These are phyloP conservation scores for Aspergillus sp. DNA, from an alignment of 2,329 filamentous ascomycete genomes.

Conservation along the genomic window DNA sequence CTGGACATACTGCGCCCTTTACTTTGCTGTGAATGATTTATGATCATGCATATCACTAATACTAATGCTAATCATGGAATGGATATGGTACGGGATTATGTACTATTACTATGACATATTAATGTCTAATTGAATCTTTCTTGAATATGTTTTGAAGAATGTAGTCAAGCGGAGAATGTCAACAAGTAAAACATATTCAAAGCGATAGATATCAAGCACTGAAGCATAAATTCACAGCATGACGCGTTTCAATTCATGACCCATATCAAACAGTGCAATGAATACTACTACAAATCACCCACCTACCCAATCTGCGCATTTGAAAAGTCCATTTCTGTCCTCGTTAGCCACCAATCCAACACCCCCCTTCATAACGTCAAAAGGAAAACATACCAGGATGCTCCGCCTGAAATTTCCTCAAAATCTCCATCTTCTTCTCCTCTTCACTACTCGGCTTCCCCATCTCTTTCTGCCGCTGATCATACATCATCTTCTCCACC, in stretches of 20 bases:
- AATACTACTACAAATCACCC: not conserved
- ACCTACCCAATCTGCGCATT: slow-evolving; percentile 53
- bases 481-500: slow-evolving; percentile 99
- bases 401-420: slow-evolving; percentile 86
- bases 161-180: not conserved
- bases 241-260: slow-evolving; percentile 7
- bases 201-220: not conserved
- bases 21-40: not conserved
- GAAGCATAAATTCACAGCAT: not conserved
- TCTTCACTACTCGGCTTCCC: slow-evolving; percentile 87
- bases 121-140: too few relatives aligned
- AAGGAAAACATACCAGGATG: slow-evolving; percentile 45
- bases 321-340: slow-evolving; percentile 59
- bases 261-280: slow-evolving; percentile 6
- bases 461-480: slow-evolving; percentile 93
- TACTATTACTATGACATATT: too few relatives aligned
- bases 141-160: too few relatives aligned
- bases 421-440: slow-evolving; percentile 86
- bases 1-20: not conserved
- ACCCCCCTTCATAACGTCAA: not conserved
- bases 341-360: slow-evolving; percentile 4
- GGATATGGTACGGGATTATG: not conserved
- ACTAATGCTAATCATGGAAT: not conserved
- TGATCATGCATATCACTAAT: not conserved
- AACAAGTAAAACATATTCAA: not conserved